Percentiles rank a stretch among this genome's conserved stretches.
phyloP scores from a whole-genome alignment of 495 filamentous ascomycete species.

The Eremomyces bilateralis region DNA sequence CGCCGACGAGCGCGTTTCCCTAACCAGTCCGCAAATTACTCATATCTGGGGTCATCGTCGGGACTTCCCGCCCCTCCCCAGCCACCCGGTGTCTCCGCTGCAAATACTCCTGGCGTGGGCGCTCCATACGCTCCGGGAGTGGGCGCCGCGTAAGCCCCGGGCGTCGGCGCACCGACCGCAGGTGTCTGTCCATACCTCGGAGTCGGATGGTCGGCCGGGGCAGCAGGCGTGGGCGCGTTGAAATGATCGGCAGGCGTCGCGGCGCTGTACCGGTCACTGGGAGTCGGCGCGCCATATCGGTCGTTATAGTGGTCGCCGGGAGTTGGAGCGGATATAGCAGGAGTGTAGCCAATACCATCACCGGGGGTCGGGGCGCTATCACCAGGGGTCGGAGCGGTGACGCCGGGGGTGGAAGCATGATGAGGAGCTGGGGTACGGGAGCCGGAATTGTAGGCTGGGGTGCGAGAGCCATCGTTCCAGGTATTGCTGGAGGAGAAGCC shows the following conservation, averaged over 20 bases:
- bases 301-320: slow-evolving; percentile 2
- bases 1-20: too few relatives aligned
- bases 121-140: slow-evolving; percentile 26
- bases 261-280: slow-evolving; percentile 23
- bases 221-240: not conserved
- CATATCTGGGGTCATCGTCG: slow-evolving; percentile 37
- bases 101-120: slow-evolving; percentile 26
- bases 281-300: slow-evolving; percentile 36
- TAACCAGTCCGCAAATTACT: slow-evolving; percentile 10
- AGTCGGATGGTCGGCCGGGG: slow-evolving; percentile 1
- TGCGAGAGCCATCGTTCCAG: slow-evolving; percentile 4
- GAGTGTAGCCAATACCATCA: too few relatives aligned
- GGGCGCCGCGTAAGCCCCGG: slow-evolving; percentile 44
- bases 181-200: too few relatives aligned
- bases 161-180: slow-evolving; percentile 41
- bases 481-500: slow-evolving; percentile 7
- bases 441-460: slow-evolving; percentile 42
- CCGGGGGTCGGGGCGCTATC: slow-evolving; percentile 2
- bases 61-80: slow-evolving; percentile 53
- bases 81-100: slow-evolving; percentile 29
- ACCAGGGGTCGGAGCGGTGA: slow-evolving; percentile 10
- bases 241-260: not conserved
- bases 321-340: slow-evolving; percentile 6
- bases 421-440: not conserved
- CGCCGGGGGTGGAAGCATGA: not conserved